Conservation (phyloP, 306 rosid genomes). For the Pterocarpus santalinus region DNA sequence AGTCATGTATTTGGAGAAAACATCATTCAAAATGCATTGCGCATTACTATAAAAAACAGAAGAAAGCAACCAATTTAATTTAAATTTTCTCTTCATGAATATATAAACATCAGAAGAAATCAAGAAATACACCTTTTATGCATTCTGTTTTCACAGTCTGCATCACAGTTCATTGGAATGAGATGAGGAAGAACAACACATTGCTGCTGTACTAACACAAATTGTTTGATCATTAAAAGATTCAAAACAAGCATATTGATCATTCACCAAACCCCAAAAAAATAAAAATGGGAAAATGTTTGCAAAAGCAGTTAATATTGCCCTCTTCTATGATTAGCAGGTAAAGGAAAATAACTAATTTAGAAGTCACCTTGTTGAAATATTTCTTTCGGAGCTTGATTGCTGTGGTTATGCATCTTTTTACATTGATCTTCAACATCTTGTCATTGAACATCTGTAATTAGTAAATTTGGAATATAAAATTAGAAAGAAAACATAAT, state of each 20-base stretch:
- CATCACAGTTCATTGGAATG: constrained; percentile 39
- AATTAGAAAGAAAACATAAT: constrained; percentile 47
- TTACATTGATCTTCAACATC: constrained; percentile 78
- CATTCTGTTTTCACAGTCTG: neutral
- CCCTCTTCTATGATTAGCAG: constrained; percentile 29
- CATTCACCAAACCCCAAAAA: neutral
- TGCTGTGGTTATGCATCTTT: constrained; percentile 76
- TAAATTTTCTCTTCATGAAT: constrained; percentile 16
- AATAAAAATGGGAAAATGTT: constrained; percentile 15
- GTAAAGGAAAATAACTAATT: constrained; percentile 33
- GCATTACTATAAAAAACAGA: constrained; percentile 31
- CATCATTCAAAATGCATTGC: constrained; percentile 21
- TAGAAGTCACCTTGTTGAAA: constrained; percentile 72
- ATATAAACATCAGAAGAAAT: constrained; percentile 21
- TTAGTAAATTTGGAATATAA: constrained; percentile 33
- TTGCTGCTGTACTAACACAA: constrained; percentile 1
- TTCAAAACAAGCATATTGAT: constrained; percentile 21
- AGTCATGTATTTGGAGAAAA: constrained; percentile 24
- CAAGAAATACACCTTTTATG: constrained; percentile 18
- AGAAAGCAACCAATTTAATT: constrained; percentile 31
- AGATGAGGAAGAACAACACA: constrained; percentile 29
- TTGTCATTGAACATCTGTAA: constrained; percentile 91
- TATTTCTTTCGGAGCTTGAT: constrained; percentile 91
- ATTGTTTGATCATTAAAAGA: constrained; percentile 18
- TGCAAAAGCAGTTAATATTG: constrained; percentile 23